These are phyloP conservation scores for Trametes versicolor DNA, from an alignment of 1,284 basidiomycete species.

Conservation along the genomic window DNA sequence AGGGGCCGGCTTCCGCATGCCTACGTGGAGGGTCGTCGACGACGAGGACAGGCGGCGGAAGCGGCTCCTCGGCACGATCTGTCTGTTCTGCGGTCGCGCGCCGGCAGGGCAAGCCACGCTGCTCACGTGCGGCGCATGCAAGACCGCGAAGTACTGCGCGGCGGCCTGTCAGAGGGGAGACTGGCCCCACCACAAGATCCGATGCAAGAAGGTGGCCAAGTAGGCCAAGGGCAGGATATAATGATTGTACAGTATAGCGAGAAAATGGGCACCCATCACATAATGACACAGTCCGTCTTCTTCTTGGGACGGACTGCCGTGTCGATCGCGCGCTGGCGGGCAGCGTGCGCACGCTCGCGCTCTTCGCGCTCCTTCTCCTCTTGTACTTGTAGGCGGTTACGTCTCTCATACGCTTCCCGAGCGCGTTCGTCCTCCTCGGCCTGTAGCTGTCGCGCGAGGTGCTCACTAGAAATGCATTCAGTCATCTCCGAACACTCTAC, in stretches of 20 bases:
- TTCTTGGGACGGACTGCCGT: slow-evolving; percentile 49
- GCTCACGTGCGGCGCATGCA: slow-evolving; percentile 45
- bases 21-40: slow-evolving; percentile 40
- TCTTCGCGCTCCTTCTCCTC: slow-evolving; percentile 44
- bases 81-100: slow-evolving; percentile 48
- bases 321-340: slow-evolving; percentile 19
- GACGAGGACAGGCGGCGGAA: slow-evolving; percentile 46
- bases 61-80: slow-evolving; percentile 41
- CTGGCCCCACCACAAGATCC: slow-evolving; percentile 49
- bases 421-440: slow-evolving; percentile 74
- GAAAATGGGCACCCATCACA: slow-evolving; percentile 51
- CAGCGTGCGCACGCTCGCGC: slow-evolving; percentile 33
- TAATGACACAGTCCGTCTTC: slow-evolving; percentile 69
- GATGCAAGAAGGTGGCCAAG: slow-evolving; percentile 33
- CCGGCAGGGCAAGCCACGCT: slow-evolving; percentile 40
- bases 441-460: slow-evolving; percentile 76
- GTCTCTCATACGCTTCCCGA: slow-evolving; percentile 50
- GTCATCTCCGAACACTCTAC: background rate
- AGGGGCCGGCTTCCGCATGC: slow-evolving; percentile 12
- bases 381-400: slow-evolving; percentile 44
- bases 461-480: slow-evolving; percentile 52
- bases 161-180: slow-evolving; percentile 47
- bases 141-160: slow-evolving; percentile 44
- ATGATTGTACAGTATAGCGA: background rate
- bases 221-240: background rate